A percentile compares a stretch with the other conserved stretches of the same genome.
phyloP scores from a whole-genome alignment of 768 basidiomycete genomes.

The Rhizopogon roseolus region DNA sequence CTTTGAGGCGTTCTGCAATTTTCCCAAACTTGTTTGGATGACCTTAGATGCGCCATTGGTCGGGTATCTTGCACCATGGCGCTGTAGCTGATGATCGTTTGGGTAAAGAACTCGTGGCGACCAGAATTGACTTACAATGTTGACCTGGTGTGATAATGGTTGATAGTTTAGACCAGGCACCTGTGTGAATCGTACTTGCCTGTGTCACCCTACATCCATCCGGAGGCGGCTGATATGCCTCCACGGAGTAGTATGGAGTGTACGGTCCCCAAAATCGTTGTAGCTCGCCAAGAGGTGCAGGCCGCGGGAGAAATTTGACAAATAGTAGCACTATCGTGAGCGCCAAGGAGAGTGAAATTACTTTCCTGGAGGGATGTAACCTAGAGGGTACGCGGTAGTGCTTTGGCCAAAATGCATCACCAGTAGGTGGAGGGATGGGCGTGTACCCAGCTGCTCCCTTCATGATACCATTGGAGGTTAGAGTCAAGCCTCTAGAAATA shows the following conservation, averaged over 20 bases:
- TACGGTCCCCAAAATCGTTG: not conserved
- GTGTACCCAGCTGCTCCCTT: too few relatives aligned
- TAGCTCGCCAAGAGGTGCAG: not conserved
- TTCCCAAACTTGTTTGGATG: slow-evolving; percentile 46
- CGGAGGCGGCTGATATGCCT: not conserved
- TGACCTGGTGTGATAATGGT: slow-evolving; percentile 11
- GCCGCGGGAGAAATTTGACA: not conserved
- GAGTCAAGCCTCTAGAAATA: too few relatives aligned
- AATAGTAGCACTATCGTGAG: not conserved
- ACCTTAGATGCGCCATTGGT: slow-evolving; percentile 41
- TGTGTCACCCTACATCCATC: not conserved
- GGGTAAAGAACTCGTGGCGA: not conserved
- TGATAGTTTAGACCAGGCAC: not conserved
- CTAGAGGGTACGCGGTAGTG: not conserved
- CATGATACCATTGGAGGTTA: too few relatives aligned
- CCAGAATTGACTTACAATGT: slow-evolving; percentile 18
- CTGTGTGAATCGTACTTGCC: not conserved
- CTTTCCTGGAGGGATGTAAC: not conserved
- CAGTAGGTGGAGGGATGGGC: not conserved
- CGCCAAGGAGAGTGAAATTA: not conserved
- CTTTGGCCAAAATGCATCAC: too few relatives aligned
- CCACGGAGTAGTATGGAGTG: not conserved
- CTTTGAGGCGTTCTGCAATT: slow-evolving; percentile 43
- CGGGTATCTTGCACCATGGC: slow-evolving; percentile 79
- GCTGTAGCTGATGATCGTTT: slow-evolving; percentile 51